phyloP scores from a whole-genome alignment of 2,329 filamentous ascomycete genomes.

The Byssothecium circinans region DNA sequence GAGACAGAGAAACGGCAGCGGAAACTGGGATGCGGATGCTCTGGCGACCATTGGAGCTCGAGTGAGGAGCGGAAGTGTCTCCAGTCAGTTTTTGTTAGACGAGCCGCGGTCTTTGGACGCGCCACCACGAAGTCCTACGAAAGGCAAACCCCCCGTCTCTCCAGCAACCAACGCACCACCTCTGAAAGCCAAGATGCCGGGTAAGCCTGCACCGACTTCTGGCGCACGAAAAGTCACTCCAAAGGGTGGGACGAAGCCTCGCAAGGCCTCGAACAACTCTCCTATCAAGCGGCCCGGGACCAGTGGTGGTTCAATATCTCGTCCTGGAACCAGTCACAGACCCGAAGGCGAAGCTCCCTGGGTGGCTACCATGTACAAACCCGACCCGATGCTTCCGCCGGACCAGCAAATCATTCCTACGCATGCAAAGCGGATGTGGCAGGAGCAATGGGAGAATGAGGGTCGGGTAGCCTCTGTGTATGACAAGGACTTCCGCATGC shows the following conservation, averaged over 20 bases:
- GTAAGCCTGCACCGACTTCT: conserved; percentile 40
- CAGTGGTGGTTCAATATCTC: conserved; percentile 57
- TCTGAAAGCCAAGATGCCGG: conserved; percentile 45
- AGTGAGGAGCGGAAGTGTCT: conserved; percentile 66
- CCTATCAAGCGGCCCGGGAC: conserved; percentile 62
- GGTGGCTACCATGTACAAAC: conserved; percentile 93
- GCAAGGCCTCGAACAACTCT: conserved; percentile 32
- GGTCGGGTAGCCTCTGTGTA: conserved; percentile 84
- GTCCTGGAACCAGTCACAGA: conserved; percentile 65
- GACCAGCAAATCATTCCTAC: conserved; percentile 96
- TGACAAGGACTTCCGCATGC: conserved; percentile 81
- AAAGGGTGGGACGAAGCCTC: conserved; percentile 39
- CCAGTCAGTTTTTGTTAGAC: conserved; percentile 57
- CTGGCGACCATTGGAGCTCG: conserved; percentile 64
- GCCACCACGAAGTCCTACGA: conserved; percentile 20
- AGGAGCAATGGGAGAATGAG: conserved; percentile 93
- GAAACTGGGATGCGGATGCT: conserved; percentile 60
- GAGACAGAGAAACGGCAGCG: conserved; percentile 61
- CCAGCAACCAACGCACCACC: conserved; percentile 32
- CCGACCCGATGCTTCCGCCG: conserved; percentile 87
- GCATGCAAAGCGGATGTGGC: conserved; percentile 84
- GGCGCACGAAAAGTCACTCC: conserved; percentile 30
- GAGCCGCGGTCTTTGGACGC: conserved; percentile 42
- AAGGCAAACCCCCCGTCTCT: conserved; percentile 31
- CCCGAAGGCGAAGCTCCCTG: conserved; percentile 96